A percentile compares a stretch with the other conserved stretches of the same genome.
Evolutionary conservation across 2,329 filamentous ascomycete species (phyloP).

Genomic region (Ceratocystis cacaofunesta): DNA sequence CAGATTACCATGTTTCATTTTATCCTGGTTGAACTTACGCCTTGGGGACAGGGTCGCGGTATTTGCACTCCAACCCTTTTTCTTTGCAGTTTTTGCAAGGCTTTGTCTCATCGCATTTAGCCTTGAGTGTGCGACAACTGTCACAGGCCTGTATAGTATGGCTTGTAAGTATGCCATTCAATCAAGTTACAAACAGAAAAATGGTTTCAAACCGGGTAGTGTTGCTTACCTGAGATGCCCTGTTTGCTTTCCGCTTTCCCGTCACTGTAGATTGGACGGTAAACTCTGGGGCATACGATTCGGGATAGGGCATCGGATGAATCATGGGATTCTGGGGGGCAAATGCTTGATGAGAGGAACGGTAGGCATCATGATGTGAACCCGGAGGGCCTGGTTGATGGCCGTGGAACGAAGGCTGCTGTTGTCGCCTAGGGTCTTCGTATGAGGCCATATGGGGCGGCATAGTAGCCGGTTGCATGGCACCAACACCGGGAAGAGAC

Average conservation of each 20-base stretch:
- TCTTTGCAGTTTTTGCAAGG: constrained; percentile 81
- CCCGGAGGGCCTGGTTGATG: background rate
- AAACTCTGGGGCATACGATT: background rate
- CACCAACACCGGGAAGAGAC: background rate
- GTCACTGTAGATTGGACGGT: constrained; percentile 10
- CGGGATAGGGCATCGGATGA: constrained; percentile 6
- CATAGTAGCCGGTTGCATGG: background rate
- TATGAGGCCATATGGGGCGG: background rate
- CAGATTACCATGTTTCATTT: background rate
- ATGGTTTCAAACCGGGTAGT: too few species aligned
- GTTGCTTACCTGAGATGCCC: constrained; percentile 43
- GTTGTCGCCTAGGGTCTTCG: background rate
- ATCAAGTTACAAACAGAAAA: too few species aligned
- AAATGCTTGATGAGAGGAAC: background rate
- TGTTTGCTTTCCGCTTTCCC: constrained; percentile 46
- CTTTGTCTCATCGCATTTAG: constrained; percentile 78
- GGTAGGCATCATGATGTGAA: background rate
- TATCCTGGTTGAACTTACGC: constrained; percentile 43
- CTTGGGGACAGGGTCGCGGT: constrained; percentile 79
- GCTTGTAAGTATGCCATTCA: constrained; percentile 15
- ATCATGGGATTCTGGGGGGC: constrained; percentile 10
- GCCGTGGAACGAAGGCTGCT: background rate
- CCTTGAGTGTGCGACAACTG: constrained; percentile 72
- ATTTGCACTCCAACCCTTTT: constrained; percentile 69
- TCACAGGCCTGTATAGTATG: constrained; percentile 60